Evolutionary conservation across 345 rosid genomes (phyloP).

Genomic region (Salix koriyanagi): DNA sequence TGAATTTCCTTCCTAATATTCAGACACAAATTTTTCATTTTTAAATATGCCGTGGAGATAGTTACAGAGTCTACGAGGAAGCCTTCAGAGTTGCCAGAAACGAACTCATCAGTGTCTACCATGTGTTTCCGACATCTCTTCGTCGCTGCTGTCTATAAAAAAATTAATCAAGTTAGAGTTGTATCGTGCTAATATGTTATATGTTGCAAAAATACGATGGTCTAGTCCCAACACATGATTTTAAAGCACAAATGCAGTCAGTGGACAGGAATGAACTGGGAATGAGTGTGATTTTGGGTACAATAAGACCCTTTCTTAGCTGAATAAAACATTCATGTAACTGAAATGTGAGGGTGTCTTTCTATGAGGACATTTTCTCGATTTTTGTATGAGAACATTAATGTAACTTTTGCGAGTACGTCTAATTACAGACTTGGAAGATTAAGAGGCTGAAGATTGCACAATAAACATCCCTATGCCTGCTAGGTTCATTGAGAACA

Average conservation of each 20-base stretch:
- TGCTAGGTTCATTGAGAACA: neutral
- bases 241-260: neutral
- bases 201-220: neutral
- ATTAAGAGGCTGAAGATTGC: neutral
- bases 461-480: neutral
- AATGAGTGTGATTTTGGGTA: neutral
- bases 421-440: neutral
- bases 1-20: slow-evolving; percentile 30
- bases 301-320: neutral
- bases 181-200: neutral
- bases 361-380: too few species aligned
- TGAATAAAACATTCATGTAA: too few species aligned
- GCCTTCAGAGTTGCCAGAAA: slow-evolving; percentile 25
- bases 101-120: slow-evolving; percentile 34
- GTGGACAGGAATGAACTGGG: neutral
- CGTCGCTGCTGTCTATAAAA: slow-evolving; percentile 28
- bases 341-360: too few species aligned
- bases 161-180: slow-evolving; percentile 5
- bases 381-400: too few species aligned
- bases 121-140: slow-evolving; percentile 33
- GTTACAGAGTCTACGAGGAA: slow-evolving; percentile 27
- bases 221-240: neutral
- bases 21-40: slow-evolving; percentile 29
- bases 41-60: slow-evolving; percentile 27
- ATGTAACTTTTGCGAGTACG: too few species aligned